A percentile compares a stretch with the other conserved stretches of the same genome.
Evolutionary conservation across 768 basidiomycete genomes (phyloP).

Genomic region (Boletus barrowsii): DNA sequence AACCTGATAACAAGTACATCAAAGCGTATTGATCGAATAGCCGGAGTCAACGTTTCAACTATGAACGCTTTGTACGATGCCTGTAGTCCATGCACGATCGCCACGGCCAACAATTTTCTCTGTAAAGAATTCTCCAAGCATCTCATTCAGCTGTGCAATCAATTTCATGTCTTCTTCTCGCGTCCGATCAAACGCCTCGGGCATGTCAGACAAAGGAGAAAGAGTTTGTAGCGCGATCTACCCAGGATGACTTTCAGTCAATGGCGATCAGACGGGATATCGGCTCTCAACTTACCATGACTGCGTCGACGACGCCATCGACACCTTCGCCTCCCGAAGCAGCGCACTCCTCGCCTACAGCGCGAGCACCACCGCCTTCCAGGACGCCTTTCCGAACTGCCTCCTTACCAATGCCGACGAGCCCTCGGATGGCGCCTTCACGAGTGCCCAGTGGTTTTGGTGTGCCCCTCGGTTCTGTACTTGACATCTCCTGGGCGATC

Average conservation of each 20-base stretch:
- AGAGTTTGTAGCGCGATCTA: conserved; percentile 65
- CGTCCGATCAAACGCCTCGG: conserved; percentile 51
- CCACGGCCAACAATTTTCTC: conserved; percentile 41
- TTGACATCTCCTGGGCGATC: conserved; percentile 25
- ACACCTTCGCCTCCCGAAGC: conserved; percentile 31
- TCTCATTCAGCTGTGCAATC: conserved; percentile 45
- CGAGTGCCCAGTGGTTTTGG: conserved; percentile 75
- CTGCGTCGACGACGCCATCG: conserved; percentile 51
- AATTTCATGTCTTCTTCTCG: conserved; percentile 48
- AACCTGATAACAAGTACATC: neutral
- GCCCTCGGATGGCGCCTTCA: conserved; percentile 86
- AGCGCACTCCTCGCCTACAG: conserved; percentile 66
- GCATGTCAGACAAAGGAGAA: conserved; percentile 54
- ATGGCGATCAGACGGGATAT: neutral
- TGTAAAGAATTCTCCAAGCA: conserved; percentile 64
- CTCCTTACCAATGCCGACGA: conserved; percentile 82
- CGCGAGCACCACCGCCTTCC: conserved; percentile 74
- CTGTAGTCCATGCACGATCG: conserved; percentile 65
- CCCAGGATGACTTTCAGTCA: neutral
- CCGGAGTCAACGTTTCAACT: conserved; percentile 4
- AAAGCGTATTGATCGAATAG: neutral
- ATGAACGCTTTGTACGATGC: conserved; percentile 41
- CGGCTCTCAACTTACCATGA: conserved; percentile 47
- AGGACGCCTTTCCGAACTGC: conserved; percentile 80
- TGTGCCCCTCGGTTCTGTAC: conserved; percentile 38